Evolutionary conservation across 768 basidiomycete species (phyloP).

Genomic region (Pleurotus eryngii): DNA sequence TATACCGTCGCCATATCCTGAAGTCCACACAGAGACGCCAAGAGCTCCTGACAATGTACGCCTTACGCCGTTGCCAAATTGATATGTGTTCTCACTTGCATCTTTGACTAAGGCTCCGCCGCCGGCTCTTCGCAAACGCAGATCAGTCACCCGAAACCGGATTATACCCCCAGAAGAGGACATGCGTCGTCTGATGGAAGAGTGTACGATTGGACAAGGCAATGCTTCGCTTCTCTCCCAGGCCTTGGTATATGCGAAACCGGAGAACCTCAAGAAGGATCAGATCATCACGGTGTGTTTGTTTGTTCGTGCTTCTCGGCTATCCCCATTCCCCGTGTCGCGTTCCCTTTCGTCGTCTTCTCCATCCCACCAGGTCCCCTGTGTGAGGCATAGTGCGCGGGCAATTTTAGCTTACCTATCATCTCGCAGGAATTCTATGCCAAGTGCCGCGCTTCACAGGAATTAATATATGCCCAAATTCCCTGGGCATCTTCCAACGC

Average conservation of each 20-base stretch:
- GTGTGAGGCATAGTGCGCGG: not conserved
- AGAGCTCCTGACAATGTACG: not conserved
- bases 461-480: conserved; percentile 83
- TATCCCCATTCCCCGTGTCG: not conserved
- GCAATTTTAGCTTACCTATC: conserved; percentile 2
- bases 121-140: conserved; percentile 32
- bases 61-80: not conserved
- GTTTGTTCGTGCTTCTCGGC: not conserved
- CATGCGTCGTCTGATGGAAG: conserved; percentile 76
- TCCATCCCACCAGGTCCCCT: not conserved
- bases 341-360: not conserved
- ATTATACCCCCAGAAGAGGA: conserved; percentile 79
- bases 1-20: conserved; percentile 22
- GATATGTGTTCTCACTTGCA: not conserved
- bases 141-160: conserved; percentile 34
- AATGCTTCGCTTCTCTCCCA: conserved; percentile 75
- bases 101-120: conserved; percentile 5
- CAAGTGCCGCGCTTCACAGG: conserved; percentile 80
- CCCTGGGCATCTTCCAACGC: conserved; percentile 88
- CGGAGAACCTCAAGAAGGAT: conserved; percentile 63
- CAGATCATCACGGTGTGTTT: conserved; percentile 63
- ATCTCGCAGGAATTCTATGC: conserved; percentile 72
- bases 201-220: conserved; percentile 81
- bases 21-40: not conserved
- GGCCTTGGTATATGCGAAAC: conserved; percentile 60